A percentile compares a stretch with the other conserved stretches of the same genome.
phyloP scores from a whole-genome alignment of 176 grass and related monocot genomes.

The Hordeum marinum region DNA sequence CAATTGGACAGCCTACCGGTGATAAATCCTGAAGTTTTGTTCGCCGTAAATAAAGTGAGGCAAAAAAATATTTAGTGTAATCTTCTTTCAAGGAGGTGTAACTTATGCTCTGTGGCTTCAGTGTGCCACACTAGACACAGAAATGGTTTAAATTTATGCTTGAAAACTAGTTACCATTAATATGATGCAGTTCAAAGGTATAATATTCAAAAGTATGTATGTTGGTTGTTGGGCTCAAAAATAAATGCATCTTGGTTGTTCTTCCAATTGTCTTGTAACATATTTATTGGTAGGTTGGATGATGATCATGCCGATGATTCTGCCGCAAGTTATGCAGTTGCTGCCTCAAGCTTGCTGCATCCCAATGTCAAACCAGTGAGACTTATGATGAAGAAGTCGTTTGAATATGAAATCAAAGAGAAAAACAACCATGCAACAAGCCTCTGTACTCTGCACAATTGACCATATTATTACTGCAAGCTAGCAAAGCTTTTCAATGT shows the following conservation, averaged over 20 bases:
- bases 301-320: slow-evolving; percentile 28
- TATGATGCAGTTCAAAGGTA: background rate
- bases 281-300: slow-evolving; percentile 38
- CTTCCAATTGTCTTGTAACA: background rate
- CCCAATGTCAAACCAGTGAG: background rate
- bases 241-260: background rate
- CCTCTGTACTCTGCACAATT: background rate
- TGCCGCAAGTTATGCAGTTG: slow-evolving; percentile 48
- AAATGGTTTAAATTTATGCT: too few relatives aligned
- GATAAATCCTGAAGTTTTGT: too few relatives aligned
- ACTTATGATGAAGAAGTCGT: background rate
- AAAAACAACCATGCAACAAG: too few relatives aligned
- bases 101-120: too few relatives aligned
- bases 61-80: too few relatives aligned
- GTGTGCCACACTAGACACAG: too few relatives aligned
- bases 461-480: background rate
- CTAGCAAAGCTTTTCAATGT: background rate
- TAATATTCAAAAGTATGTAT: too few relatives aligned
- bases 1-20: too few relatives aligned
- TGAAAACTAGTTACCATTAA: too few relatives aligned
- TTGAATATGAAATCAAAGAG: background rate
- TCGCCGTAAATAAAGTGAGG: too few relatives aligned
- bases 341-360: slow-evolving; percentile 7
- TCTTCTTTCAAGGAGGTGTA: too few relatives aligned
- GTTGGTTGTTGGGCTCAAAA: too few relatives aligned